These are phyloP conservation scores for Salix exigua DNA, from an alignment of 345 rosid species.

Conservation along the genomic window DNA sequence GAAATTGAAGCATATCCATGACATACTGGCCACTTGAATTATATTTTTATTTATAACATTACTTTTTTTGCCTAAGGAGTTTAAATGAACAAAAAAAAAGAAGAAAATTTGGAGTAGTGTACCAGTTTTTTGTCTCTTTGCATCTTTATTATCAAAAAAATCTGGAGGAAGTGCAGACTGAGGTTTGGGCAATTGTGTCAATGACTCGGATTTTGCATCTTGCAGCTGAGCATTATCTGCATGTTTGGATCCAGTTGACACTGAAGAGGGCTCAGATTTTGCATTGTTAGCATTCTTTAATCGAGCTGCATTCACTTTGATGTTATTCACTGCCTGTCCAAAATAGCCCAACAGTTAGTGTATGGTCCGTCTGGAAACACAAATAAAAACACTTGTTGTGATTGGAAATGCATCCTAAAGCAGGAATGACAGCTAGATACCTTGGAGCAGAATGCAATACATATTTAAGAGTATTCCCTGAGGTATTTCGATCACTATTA, in stretches of 20 bases:
- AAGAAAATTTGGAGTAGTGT: neutral
- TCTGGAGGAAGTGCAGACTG: slow-evolving; percentile 49
- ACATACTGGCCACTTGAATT: too few relatives aligned
- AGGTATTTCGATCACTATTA: too few relatives aligned
- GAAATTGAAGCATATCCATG: too few relatives aligned
- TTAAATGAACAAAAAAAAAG: neutral
- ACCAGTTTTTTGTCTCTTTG: slow-evolving; percentile 38
- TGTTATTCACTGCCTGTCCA: slow-evolving; percentile 53
- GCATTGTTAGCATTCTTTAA: slow-evolving; percentile 19
- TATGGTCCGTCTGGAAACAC: neutral
- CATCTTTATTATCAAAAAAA: slow-evolving; percentile 50
- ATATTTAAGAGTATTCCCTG: too few relatives aligned
- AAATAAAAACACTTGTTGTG: neutral
- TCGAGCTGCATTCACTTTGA: slow-evolving; percentile 64
- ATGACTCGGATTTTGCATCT: slow-evolving; percentile 23
- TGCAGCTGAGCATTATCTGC: slow-evolving; percentile 10
- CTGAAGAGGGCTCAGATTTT: slow-evolving; percentile 6
- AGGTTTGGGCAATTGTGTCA: slow-evolving; percentile 27
- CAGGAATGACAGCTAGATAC: too few relatives aligned
- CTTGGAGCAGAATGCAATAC: too few relatives aligned
- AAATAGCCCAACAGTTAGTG: slow-evolving; percentile 8
- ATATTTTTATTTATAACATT: neutral
- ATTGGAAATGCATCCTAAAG: too few relatives aligned
- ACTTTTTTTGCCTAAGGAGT: neutral
- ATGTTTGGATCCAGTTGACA: slow-evolving; percentile 19